phyloP scores from a whole-genome alignment of 2,329 filamentous ascomycete genomes.

The Coniella vitis region DNA sequence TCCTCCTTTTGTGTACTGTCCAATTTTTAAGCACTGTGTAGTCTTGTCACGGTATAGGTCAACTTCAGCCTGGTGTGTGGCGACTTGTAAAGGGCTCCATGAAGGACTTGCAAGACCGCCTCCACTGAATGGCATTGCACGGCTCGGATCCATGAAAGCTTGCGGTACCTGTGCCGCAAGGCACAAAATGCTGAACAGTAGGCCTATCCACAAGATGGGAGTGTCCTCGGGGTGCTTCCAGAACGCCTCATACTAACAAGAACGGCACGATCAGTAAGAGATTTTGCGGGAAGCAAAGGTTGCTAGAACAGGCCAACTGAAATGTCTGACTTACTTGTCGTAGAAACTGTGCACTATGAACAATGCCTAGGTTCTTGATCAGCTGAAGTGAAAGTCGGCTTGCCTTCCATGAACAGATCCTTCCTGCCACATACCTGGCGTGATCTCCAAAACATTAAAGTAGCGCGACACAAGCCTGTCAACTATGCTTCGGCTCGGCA shows the following conservation, averaged over 20 bases:
- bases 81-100: neutral
- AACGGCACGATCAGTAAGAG: no score
- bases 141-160: conserved; percentile 3
- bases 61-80: neutral
- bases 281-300: no score
- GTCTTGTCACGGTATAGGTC: conserved; percentile 23
- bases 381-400: neutral
- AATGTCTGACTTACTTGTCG: conserved; percentile 20
- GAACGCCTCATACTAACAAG: conserved; percentile 38
- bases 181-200: conserved; percentile 39
- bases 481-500: conserved; percentile 27
- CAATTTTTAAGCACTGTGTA: conserved; percentile 31
- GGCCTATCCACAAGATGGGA: conserved; percentile 36
- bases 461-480: conserved; percentile 30
- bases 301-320: no score
- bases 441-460: conserved; percentile 28
- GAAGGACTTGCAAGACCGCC: neutral
- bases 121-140: neutral
- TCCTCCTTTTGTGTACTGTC: conserved; percentile 36
- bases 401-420: neutral
- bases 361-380: conserved; percentile 15
- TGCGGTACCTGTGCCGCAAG: conserved; percentile 26
- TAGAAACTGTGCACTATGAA: conserved; percentile 27
- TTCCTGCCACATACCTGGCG: conserved; percentile 19
- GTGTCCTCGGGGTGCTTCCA: conserved; percentile 32